Evolutionary conservation across 805 yeast genomes (phyloP).

Genomic region (Saccharomycopsis olivae): DNA sequence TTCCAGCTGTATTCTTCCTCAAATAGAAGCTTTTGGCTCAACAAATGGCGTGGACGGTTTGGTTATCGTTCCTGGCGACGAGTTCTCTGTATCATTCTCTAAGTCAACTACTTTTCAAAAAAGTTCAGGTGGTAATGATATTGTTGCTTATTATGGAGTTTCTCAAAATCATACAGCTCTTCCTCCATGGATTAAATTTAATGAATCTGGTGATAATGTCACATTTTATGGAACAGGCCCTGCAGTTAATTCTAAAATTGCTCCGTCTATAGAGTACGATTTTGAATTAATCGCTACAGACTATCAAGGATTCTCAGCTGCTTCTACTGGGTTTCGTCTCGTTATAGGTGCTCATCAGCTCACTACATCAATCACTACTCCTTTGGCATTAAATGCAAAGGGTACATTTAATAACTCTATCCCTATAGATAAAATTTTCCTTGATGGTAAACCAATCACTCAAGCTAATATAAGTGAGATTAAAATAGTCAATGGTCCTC

Average conservation of each 20-base stretch:
- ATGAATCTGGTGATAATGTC: conserved; percentile 34
- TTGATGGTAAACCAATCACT: conserved; percentile 48
- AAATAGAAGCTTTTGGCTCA: conserved; percentile 53
- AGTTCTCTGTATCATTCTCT: conserved; percentile 57
- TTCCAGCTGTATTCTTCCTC: conserved; percentile 34
- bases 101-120: conserved; percentile 44
- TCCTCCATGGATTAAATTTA: conserved; percentile 82
- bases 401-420: conserved; percentile 7
- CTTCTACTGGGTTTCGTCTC: conserved; percentile 56
- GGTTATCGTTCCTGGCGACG: conserved; percentile 59
- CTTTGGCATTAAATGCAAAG: neutral
- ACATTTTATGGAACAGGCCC: conserved; percentile 87
- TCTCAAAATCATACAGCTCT: conserved; percentile 77
- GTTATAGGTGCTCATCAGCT: conserved; percentile 84
- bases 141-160: conserved; percentile 68
- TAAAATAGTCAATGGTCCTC: conserved; percentile 30
- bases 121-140: conserved; percentile 36
- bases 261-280: conserved; percentile 69
- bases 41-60: conserved; percentile 72
- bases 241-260: conserved; percentile 70
- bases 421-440: conserved; percentile 36
- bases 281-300: conserved; percentile 75
- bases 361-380: conserved; percentile 18
- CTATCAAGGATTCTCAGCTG: conserved; percentile 61
- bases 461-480: conserved; percentile 45